These are phyloP conservation scores for Arctium lappa DNA, from an alignment of 129 eudicot genomes.

Conservation along the genomic window DNA sequence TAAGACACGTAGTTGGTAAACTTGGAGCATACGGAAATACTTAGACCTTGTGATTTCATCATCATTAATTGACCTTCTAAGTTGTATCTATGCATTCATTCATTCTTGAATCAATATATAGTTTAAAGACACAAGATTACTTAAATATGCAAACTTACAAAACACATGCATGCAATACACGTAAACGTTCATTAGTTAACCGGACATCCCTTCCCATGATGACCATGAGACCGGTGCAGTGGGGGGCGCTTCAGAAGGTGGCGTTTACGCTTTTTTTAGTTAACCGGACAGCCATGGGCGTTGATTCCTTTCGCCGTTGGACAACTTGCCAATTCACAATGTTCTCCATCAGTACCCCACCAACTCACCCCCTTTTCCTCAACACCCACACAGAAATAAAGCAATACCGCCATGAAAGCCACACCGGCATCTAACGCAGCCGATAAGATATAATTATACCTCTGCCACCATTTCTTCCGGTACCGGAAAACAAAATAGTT, in stretches of 20 bases:
- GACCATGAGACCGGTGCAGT: too few species aligned
- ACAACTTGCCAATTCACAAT: slow-evolving; percentile 72
- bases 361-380: slow-evolving; percentile 51
- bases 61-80: background rate
- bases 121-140: background rate
- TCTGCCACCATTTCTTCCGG: slow-evolving; percentile 89
- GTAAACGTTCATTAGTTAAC: background rate
- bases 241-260: too few species aligned
- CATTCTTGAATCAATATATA: background rate
- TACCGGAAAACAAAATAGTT: slow-evolving; percentile 79
- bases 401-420: slow-evolving; percentile 83
- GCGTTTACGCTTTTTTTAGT: slow-evolving; percentile 16
- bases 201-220: slow-evolving; percentile 45
- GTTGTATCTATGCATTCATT: background rate
- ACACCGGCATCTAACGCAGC: slow-evolving; percentile 97
- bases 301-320: slow-evolving; percentile 80
- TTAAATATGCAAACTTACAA: background rate
- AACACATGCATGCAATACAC: background rate
- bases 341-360: slow-evolving; percentile 93
- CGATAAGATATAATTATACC: slow-evolving; percentile 83
- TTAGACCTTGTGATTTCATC: too few species aligned
- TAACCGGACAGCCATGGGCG: slow-evolving; percentile 64
- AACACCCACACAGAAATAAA: slow-evolving; percentile 61
- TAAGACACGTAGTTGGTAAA: too few species aligned
- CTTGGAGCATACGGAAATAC: too few species aligned